Evolutionary conservation across 2,329 filamentous ascomycete genomes (phyloP).

Genomic region (Colletotrichum sp.): DNA sequence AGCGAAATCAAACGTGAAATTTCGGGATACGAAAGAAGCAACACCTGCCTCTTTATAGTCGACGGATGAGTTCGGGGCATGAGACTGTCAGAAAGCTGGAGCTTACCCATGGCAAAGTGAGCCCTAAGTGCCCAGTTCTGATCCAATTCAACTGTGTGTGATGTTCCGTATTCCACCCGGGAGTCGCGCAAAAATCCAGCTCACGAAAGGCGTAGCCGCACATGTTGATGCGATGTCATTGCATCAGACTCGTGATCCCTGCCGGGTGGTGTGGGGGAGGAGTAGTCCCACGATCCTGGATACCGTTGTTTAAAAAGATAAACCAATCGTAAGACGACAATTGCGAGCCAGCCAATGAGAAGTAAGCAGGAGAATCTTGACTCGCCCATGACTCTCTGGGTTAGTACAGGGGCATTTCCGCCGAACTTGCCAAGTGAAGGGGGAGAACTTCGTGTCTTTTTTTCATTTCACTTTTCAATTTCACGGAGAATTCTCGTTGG

Average conservation of each 20-base stretch:
- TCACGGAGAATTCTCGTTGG: no score
- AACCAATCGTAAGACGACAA: background rate
- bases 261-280: background rate
- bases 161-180: no score
- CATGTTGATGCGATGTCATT: background rate
- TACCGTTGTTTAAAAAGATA: background rate
- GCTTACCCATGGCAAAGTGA: background rate
- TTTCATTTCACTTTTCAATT: no score
- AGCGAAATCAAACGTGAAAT: background rate
- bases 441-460: background rate
- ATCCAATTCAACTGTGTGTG: no score
- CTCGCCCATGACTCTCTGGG: background rate
- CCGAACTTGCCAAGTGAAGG: background rate
- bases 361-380: background rate
- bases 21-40: background rate
- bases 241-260: background rate
- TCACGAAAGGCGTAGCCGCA: background rate
- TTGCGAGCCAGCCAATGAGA: background rate
- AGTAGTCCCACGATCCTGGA: background rate
- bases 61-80: background rate
- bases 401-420: background rate
- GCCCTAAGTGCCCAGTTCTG: background rate
- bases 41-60: rapidly evolving
- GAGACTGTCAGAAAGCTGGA: background rate
- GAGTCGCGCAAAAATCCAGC: background rate